Conservation (phyloP, 2,329 filamentous ascomycete species). For the Phoma sp. region DNA sequence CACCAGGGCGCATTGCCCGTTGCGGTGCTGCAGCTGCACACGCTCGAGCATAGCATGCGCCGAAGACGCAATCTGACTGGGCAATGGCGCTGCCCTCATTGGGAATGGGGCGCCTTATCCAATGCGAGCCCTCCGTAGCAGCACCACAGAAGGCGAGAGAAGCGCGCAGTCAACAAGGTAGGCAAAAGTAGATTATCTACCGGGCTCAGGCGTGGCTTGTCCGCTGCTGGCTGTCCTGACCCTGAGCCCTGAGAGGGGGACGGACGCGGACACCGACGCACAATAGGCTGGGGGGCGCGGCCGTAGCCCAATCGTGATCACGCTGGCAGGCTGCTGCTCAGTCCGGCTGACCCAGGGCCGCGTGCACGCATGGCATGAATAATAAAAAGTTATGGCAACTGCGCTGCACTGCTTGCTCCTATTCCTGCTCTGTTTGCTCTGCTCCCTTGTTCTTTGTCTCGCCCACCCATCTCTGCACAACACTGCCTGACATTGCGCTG, state of each 20-base stretch:
- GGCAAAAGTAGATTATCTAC: no score
- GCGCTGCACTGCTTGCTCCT: background rate
- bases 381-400: constrained; percentile 9
- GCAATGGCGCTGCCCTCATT: constrained; percentile 5
- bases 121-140: background rate
- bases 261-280: background rate
- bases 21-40: constrained; percentile 1
- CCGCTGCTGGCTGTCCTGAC: no score
- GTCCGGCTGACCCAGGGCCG: constrained; percentile 14
- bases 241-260: constrained; percentile 11
- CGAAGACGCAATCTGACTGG: constrained; percentile 7
- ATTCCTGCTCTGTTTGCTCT: background rate
- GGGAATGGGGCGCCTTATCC: constrained; percentile 11
- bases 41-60: constrained; percentile 13
- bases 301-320: constrained; percentile 17
- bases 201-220: no score
- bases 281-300: background rate
- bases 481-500: background rate
- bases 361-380: constrained; percentile 5
- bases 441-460: background rate
- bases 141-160: constrained; percentile 13
- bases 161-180: constrained; percentile 6
- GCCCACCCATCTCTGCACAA: background rate
- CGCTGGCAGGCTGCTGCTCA: constrained; percentile 21
- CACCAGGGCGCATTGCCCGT: background rate